phyloP scores from a whole-genome alignment of 140 eudicot genomes.

The Flaveria floridana region DNA sequence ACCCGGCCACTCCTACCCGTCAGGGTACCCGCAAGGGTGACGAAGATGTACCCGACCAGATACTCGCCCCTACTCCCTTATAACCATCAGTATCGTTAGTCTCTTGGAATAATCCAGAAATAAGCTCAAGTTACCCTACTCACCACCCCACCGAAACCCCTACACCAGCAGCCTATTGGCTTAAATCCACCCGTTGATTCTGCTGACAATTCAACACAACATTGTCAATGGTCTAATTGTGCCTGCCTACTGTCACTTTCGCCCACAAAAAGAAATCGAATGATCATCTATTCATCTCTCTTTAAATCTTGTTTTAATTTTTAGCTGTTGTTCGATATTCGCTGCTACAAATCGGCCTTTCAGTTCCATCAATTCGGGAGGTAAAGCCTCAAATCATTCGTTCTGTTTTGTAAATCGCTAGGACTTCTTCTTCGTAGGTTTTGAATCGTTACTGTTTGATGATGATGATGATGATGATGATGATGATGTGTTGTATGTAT shows the following conservation, averaged over 20 bases:
- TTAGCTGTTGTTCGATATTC: constrained; percentile 38
- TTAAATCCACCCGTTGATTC: constrained; percentile 5
- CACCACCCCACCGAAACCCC: constrained; percentile 28
- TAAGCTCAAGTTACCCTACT: not conserved
- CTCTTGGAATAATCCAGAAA: too few relatives aligned
- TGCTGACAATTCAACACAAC: constrained; percentile 20
- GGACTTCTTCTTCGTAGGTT: constrained; percentile 24
- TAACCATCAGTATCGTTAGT: too few relatives aligned
- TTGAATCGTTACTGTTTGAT: not conserved
- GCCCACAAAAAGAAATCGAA: constrained; percentile 26
- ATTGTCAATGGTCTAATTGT: constrained; percentile 31
- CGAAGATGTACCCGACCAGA: too few relatives aligned
- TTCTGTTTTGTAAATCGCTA: constrained; percentile 22
- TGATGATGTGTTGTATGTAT: not conserved
- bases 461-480: constrained; percentile 12
- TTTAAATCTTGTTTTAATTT: constrained; percentile 25
- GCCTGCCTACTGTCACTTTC: constrained; percentile 43
- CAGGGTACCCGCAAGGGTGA: too few relatives aligned
- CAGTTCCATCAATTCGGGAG: constrained; percentile 20
- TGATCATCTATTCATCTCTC: constrained; percentile 18
- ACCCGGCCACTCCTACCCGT: too few relatives aligned
- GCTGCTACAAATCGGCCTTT: constrained; percentile 12
- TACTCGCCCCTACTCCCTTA: too few relatives aligned
- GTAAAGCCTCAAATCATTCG: constrained; percentile 3
- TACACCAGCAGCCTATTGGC: constrained; percentile 31